These are phyloP conservation scores for Adansonia gregorii DNA, from an alignment of 441 rosid genomes.

Conservation along the genomic window DNA sequence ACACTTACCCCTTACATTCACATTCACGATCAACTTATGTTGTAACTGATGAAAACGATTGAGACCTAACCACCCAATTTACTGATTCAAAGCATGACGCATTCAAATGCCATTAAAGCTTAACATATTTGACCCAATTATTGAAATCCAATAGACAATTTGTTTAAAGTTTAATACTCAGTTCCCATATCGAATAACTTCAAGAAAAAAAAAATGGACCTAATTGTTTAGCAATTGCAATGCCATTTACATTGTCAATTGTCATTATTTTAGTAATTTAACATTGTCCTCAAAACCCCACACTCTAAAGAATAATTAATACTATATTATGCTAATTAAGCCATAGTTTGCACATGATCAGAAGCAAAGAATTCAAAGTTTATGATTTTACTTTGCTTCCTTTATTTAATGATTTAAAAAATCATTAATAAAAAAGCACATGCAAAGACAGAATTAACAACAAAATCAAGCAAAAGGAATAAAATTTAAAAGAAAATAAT, in stretches of 20 bases:
- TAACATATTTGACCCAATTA: background rate
- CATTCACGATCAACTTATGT: no score
- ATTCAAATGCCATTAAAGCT: background rate
- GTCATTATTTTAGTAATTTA: background rate
- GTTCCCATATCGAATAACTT: background rate
- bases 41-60: no score
- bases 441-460: background rate
- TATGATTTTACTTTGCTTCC: background rate
- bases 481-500: background rate
- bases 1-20: no score
- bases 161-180: background rate
- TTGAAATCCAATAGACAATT: background rate
- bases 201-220: background rate
- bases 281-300: background rate
- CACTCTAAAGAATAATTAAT: background rate
- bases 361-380: background rate
- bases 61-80: background rate
- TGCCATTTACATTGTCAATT: background rate
- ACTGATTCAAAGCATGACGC: background rate
- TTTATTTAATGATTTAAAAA: background rate
- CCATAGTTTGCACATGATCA: background rate
- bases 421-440: background rate
- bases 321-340: background rate
- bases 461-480: background rate
- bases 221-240: conserved; percentile 3